Percentiles rank a stretch among this genome's conserved stretches.
Conservation (phyloP, 441 rosid genomes). For the Gossypium trilobum region DNA sequence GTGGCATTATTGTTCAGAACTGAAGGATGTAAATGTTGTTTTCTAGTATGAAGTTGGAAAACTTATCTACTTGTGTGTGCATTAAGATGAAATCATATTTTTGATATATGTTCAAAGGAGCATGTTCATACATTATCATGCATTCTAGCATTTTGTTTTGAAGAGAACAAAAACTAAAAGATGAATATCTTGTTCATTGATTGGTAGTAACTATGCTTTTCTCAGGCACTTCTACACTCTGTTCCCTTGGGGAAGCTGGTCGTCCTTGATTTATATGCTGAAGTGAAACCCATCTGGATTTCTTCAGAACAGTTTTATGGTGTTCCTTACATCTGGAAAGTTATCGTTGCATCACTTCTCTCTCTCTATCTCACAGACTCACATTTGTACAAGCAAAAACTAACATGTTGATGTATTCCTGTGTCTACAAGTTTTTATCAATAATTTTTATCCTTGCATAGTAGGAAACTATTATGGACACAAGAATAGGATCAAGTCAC, state of each 20-base stretch:
- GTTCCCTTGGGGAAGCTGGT: conserved; percentile 59
- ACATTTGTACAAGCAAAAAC: background rate
- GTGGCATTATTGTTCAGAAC: background rate
- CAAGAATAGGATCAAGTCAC: too few relatives aligned
- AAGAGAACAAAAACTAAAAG: background rate
- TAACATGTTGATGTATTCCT: background rate
- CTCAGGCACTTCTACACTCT: conserved; percentile 59
- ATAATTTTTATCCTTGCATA: background rate
- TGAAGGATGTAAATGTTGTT: background rate
- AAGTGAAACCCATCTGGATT: conserved; percentile 60
- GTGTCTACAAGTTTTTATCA: background rate
- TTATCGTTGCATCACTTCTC: background rate
- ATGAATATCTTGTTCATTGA: background rate
- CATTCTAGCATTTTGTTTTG: conserved; percentile 3
- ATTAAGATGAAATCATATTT: background rate
- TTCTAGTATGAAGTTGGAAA: background rate
- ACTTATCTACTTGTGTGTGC: background rate
- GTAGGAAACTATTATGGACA: background rate
- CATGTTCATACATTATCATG: background rate
- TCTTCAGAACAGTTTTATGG: conserved; percentile 58
- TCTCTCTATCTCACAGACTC: background rate
- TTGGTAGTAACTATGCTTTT: conserved; percentile 9
- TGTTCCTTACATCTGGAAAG: conserved; percentile 64
- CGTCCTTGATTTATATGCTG: conserved; percentile 64
- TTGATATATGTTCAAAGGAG: background rate